These are phyloP conservation scores for Termitomyces sp. DNA, from an alignment of 768 basidiomycete species.

Conservation along the genomic window DNA sequence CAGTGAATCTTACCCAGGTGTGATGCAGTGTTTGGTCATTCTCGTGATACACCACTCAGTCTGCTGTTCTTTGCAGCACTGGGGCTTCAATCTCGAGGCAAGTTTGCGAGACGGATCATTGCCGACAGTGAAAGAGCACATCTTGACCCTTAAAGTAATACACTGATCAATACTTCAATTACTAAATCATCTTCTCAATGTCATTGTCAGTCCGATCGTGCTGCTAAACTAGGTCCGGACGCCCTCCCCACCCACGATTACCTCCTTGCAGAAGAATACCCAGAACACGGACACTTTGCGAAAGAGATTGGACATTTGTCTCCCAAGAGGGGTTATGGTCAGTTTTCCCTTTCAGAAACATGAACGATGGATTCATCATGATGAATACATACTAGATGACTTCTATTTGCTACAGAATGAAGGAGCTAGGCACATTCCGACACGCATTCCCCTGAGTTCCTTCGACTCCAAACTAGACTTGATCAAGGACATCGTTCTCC, in stretches of 20 bases:
- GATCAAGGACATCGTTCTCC: conserved; percentile 33
- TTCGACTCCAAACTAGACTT: conserved; percentile 40
- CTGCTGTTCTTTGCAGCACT: conserved; percentile 43
- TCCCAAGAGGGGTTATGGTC: conserved; percentile 59
- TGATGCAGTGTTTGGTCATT: conserved; percentile 7
- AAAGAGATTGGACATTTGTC: conserved; percentile 54
- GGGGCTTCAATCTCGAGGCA: conserved; percentile 79
- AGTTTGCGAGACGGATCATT: conserved; percentile 45
- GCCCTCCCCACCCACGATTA: conserved; percentile 50
- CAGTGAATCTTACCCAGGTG: conserved; percentile 74
- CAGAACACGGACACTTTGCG: conserved; percentile 41
- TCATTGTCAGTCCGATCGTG: conserved; percentile 40
- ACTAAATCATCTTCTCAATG: not conserved
- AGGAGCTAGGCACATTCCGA: conserved; percentile 32
- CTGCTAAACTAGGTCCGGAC: conserved; percentile 44
- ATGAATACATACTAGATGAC: conserved; percentile 40
- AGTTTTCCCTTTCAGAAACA: conserved; percentile 7
- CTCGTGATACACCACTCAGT: not conserved
- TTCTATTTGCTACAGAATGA: conserved; percentile 51
- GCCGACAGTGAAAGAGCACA: conserved; percentile 43
- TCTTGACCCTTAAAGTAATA: conserved; percentile 33
- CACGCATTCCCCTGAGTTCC: conserved; percentile 37
- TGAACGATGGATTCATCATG: not conserved
- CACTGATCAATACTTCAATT: not conserved
- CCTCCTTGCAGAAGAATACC: conserved; percentile 36